Conservation (phyloP, 1,284 basidiomycete species). For the Gymnopus androsaceus region DNA sequence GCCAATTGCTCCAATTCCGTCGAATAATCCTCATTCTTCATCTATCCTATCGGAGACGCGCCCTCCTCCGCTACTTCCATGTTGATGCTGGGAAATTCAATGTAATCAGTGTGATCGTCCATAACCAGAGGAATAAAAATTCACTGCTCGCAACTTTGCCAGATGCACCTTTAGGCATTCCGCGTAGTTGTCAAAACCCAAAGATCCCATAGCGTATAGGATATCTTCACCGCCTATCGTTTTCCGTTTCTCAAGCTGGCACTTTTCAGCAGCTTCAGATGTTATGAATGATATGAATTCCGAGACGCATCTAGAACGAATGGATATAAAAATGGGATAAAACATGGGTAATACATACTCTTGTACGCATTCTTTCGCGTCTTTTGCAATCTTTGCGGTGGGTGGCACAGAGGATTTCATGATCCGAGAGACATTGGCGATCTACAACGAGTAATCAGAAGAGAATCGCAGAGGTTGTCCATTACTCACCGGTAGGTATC, state of each 20-base stretch:
- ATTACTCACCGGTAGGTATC: slow-evolving; percentile 77
- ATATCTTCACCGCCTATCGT: slow-evolving; percentile 91
- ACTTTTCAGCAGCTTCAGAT: slow-evolving; percentile 87
- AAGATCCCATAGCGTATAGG: slow-evolving; percentile 81
- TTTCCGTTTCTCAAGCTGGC: slow-evolving; percentile 77
- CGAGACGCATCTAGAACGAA: slow-evolving; percentile 68
- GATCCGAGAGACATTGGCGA: slow-evolving; percentile 93
- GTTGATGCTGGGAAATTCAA: background rate
- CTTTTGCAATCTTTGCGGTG: slow-evolving; percentile 95
- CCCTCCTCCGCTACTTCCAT: background rate
- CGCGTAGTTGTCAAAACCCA: slow-evolving; percentile 96
- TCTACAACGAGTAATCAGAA: slow-evolving; percentile 46
- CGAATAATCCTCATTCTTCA: slow-evolving; percentile 4
- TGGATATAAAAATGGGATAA: background rate
- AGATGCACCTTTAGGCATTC: slow-evolving; percentile 89
- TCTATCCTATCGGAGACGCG: slow-evolving; percentile 3
- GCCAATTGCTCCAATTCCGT: too few species aligned
- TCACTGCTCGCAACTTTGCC: slow-evolving; percentile 84
- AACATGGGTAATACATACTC: slow-evolving; percentile 41
- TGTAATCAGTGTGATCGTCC: slow-evolving; percentile 32
- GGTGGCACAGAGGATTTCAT: slow-evolving; percentile 90
- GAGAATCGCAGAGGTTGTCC: slow-evolving; percentile 3
- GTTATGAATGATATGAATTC: slow-evolving; percentile 97
- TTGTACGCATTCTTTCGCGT: slow-evolving; percentile 95
- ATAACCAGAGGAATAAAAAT: slow-evolving; percentile 26